A percentile compares a stretch with the other conserved stretches of the same genome.
phyloP scores from a whole-genome alignment of 352 stramenopile species.

The Pythium pectinolyticum region DNA sequence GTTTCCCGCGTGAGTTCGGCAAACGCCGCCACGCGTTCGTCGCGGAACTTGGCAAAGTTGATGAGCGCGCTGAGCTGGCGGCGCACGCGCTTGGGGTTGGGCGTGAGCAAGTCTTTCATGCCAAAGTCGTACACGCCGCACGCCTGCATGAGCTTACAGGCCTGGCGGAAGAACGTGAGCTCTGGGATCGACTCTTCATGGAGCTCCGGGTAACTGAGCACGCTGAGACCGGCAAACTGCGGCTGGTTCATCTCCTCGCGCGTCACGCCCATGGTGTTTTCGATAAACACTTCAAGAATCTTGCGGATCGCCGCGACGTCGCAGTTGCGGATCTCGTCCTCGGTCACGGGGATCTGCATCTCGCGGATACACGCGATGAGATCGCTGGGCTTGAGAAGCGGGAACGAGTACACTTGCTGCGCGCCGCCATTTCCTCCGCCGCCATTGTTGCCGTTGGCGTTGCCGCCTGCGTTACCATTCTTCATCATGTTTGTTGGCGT shows the following conservation, averaged over 20 bases:
- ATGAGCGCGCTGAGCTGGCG: constrained; percentile 95
- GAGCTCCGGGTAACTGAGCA: constrained; percentile 89
- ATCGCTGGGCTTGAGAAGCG: constrained; percentile 91
- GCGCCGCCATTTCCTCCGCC: constrained; percentile 1
- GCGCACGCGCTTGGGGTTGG: constrained; percentile 88
- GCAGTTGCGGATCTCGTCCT: constrained; percentile 87
- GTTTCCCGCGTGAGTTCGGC: constrained; percentile 42
- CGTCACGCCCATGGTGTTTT: constrained; percentile 87
- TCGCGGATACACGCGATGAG: constrained; percentile 93
- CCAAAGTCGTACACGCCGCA: constrained; percentile 95
- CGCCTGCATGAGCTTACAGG: constrained; percentile 87
- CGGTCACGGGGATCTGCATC: constrained; percentile 87
- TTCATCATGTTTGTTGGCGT: constrained; percentile 12
- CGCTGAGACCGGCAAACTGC: constrained; percentile 78
- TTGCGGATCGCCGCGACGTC: constrained; percentile 73
- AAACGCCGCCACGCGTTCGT: constrained; percentile 91
- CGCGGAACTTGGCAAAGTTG: constrained; percentile 97
- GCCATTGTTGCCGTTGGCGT: constrained; percentile 1
- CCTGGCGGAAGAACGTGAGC: constrained; percentile 90
- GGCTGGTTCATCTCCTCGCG: constrained; percentile 92
- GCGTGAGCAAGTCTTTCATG: constrained; percentile 89
- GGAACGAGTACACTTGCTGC: constrained; percentile 81
- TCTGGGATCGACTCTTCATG: constrained; percentile 94
- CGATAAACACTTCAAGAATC: constrained; percentile 89
- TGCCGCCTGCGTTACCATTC: neutral